A percentile compares a stretch with the other conserved stretches of the same genome.
Evolutionary conservation across 2,329 filamentous ascomycete species (phyloP).

Genomic region (Pseudogymnoascus sp.): DNA sequence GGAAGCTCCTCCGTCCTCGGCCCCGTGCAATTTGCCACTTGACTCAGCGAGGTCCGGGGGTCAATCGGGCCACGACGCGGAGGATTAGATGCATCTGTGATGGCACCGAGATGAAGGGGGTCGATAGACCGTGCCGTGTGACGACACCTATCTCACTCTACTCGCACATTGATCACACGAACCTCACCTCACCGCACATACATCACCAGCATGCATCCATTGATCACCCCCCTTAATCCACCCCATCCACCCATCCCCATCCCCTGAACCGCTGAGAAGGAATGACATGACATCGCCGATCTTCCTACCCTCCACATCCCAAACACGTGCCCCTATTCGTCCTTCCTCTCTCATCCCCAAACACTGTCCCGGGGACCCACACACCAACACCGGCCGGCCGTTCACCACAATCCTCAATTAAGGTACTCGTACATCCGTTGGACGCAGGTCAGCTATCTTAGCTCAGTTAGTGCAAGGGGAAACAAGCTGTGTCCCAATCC

Average conservation of each 20-base stretch:
- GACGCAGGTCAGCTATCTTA: background rate
- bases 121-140: background rate
- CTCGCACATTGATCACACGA: background rate
- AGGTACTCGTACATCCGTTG: background rate
- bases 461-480: background rate
- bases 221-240: background rate
- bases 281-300: conserved; percentile 5
- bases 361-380: background rate
- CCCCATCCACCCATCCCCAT: background rate
- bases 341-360: background rate
- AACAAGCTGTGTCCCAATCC: background rate
- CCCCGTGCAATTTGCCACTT: conserved; percentile 7
- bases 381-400: background rate
- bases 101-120: background rate
- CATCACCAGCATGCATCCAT: background rate
- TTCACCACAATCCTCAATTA: background rate
- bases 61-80: background rate
- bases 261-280: conserved; percentile 1
- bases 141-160: background rate
- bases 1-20: background rate
- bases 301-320: background rate
- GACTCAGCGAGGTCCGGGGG: background rate
- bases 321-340: background rate
- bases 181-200: background rate
- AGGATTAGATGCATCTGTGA: background rate